Conservation (phyloP, 1,284 basidiomycete genomes). For the Leccinum huronense region DNA sequence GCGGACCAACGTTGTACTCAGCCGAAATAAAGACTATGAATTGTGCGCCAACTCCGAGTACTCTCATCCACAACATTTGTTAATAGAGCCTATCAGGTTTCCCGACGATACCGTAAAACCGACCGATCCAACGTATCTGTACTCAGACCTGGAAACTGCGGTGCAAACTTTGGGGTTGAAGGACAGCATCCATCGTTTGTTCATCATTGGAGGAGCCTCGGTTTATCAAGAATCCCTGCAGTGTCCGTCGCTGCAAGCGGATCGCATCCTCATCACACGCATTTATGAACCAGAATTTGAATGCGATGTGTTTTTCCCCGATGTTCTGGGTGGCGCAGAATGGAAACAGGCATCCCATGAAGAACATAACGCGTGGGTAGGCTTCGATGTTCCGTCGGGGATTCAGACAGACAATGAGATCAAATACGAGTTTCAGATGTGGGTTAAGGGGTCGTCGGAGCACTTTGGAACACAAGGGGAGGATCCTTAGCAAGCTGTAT, state of each 20-base stretch:
- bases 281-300: conserved; percentile 73
- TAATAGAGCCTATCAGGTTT: conserved; percentile 18
- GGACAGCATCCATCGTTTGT: conserved; percentile 49
- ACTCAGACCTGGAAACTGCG: conserved; percentile 23
- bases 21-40: conserved; percentile 58
- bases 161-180: conserved; percentile 19
- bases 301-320: conserved; percentile 87
- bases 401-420: conserved; percentile 79
- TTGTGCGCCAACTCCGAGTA: conserved; percentile 50
- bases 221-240: conserved; percentile 75
- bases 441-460: conserved; percentile 45
- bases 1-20: conserved; percentile 83
- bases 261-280: conserved; percentile 86
- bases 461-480: neutral
- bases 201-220: conserved; percentile 90
- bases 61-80: conserved; percentile 1
- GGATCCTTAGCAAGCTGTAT: conserved; percentile 8
- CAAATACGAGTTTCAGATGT: conserved; percentile 91
- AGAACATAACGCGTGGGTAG: conserved; percentile 73
- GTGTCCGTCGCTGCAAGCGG: conserved; percentile 47
- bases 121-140: conserved; percentile 17
- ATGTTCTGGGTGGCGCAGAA: conserved; percentile 49
- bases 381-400: conserved; percentile 71
- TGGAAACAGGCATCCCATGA: conserved; percentile 65
- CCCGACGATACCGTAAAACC: conserved; percentile 7